These are phyloP conservation scores for Dissoconium aciculare DNA, from an alignment of 2,329 filamentous ascomycete genomes.

Conservation along the genomic window DNA sequence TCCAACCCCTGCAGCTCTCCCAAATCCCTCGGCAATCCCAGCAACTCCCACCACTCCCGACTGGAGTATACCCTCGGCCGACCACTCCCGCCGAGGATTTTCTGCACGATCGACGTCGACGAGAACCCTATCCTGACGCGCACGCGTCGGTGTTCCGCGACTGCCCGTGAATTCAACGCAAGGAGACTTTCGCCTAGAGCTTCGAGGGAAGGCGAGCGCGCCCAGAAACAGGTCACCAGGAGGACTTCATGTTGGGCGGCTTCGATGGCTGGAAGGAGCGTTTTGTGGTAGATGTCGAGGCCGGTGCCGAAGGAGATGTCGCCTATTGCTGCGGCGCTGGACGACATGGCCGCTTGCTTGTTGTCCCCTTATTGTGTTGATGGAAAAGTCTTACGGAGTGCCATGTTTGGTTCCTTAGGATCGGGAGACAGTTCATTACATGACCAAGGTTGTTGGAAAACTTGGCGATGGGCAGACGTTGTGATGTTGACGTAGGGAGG, in stretches of 20 bases:
- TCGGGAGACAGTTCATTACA: no score
- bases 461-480: no score
- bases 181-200: constrained; percentile 44
- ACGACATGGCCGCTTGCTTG: constrained; percentile 23
- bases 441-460: no score
- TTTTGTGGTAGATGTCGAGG: constrained; percentile 25
- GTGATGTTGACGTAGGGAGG: no score
- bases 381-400: no score
- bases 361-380: no score
- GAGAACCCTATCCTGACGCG: constrained; percentile 64
- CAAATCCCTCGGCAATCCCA: constrained; percentile 48
- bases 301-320: constrained; percentile 32
- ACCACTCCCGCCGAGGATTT: constrained; percentile 58
- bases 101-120: constrained; percentile 56
- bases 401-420: no score
- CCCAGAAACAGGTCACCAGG: constrained; percentile 74
- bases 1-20: constrained; percentile 46
- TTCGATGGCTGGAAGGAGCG: constrained; percentile 46
- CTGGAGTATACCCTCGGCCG: constrained; percentile 45
- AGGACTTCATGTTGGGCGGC: constrained; percentile 50
- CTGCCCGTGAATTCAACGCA: constrained; percentile 40
- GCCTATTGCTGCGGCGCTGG: constrained; percentile 22
- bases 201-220: constrained; percentile 46
- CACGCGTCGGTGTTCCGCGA: constrained; percentile 28
- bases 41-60: constrained; percentile 41